Base-by-base conservation (phyloP, 140 eudicot genomes). In the Ambrosia hybrid region DNA sequence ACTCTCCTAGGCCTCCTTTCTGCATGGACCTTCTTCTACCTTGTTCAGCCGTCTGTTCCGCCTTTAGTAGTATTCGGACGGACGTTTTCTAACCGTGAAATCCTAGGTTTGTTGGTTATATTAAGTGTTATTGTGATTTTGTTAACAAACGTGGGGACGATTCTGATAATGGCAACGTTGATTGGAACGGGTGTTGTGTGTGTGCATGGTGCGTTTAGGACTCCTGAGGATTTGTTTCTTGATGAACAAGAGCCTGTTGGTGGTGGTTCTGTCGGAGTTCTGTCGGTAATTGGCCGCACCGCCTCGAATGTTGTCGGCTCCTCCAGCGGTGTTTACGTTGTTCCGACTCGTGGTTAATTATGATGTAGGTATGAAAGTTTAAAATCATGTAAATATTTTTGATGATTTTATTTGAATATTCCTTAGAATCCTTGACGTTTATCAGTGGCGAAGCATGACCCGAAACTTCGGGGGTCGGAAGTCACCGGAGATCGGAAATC, bases 1-100 rank as follows among this genome's bases (percentile, higher is more conserved):
- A 55, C 77, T 6, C 83, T 85, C 56, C 26, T 83, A 6, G 80
- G 72, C 11, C 85, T 85, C 34, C 85, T 85, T 6, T 78, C 87
- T 14, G 87, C 90, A 14, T 85, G 90, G 87, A 51, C 79, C 57
- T 85, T 82, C 80, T 82, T 84, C 16, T 82, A 85, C 78, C 78
- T 85, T 30, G 68, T 85, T 68, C 84, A 84, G 9, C 86, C 89
- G 3, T 14, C 84, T 6, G 85, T 82, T 36, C 85, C 79, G 45
- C 87, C 87, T 16, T 36, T 85, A 36, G 74, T 77, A 51, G 65
- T 82, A 0, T 34, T 73, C 2, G 80, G 80, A 5, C 81, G 90
- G 0, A 14, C 87, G 2, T 82, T 75, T 33, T 82, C 90, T 13
- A 78, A 79, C 37, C 72, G 82, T 6, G 90, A 85, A 55, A 74